phyloP scores from a whole-genome alignment of 345 rosid species.

The Bruguiera parviflora region DNA sequence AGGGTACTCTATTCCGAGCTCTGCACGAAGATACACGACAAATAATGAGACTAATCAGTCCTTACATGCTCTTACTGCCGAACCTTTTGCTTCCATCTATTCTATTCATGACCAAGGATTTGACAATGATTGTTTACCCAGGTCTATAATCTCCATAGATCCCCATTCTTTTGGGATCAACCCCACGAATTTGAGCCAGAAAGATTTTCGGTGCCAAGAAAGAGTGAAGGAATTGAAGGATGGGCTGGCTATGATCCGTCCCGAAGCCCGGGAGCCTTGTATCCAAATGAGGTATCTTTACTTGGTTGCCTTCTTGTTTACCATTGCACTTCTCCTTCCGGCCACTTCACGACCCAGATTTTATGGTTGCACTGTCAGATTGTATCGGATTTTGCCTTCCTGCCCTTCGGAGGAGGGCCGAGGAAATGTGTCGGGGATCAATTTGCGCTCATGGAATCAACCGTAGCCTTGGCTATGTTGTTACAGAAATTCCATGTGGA shows the following conservation, averaged over 20 bases:
- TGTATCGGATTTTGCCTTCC: slow-evolving; percentile 75
- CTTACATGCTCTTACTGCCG: background rate
- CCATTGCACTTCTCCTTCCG: no score
- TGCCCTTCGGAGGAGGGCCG: slow-evolving; percentile 94
- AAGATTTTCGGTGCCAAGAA: slow-evolving; percentile 54
- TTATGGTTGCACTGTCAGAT: slow-evolving; percentile 42
- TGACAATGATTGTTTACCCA: slow-evolving; percentile 19
- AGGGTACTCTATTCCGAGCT: no score
- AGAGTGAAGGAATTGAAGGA: slow-evolving; percentile 63
- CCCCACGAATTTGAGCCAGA: slow-evolving; percentile 80
- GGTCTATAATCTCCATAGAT: slow-evolving; percentile 91
- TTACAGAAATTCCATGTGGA: slow-evolving; percentile 73
- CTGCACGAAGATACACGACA: no score
- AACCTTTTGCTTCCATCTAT: background rate
- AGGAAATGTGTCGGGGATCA: slow-evolving; percentile 95
- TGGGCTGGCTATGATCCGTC: slow-evolving; percentile 93
- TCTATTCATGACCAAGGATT: background rate
- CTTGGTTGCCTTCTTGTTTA: background rate
- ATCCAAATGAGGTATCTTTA: slow-evolving; percentile 71
- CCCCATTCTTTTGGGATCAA: slow-evolving; percentile 83
- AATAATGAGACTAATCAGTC: background rate
- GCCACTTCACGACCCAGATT: slow-evolving; percentile 1
- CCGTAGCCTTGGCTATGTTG: slow-evolving; percentile 68
- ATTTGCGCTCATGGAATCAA: slow-evolving; percentile 90
- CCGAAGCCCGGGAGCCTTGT: slow-evolving; percentile 86